Conservation (phyloP, 1,139 yeast genomes). For the Kurtzmaniella quercitrusa region DNA sequence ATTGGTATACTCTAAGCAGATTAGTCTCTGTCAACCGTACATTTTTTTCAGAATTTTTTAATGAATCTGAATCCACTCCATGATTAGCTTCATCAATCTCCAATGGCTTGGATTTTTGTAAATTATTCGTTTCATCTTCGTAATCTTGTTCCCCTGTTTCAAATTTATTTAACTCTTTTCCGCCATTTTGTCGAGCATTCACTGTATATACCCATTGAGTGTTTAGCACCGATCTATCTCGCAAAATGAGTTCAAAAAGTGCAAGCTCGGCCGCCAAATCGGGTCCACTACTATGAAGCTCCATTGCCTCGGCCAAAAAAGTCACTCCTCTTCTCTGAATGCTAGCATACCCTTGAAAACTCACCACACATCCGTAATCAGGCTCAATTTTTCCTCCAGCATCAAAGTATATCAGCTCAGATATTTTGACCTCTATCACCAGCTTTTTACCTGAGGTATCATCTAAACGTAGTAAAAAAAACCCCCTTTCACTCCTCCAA, state of each 20-base stretch:
- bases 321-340: conserved; percentile 14
- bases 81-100: conserved; percentile 3
- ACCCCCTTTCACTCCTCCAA: background rate
- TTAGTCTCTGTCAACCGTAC: conserved; percentile 14
- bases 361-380: conserved; percentile 6
- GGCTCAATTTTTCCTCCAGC: conserved; percentile 11
- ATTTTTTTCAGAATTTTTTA: conserved; percentile 2
- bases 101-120: conserved; percentile 4
- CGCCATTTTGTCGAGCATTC: conserved; percentile 1
- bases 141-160: conserved; percentile 4
- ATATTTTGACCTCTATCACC: conserved; percentile 13
- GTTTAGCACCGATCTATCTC: conserved; percentile 17
- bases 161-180: conserved; percentile 3
- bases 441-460: conserved; percentile 21
- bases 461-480: conserved; percentile 17
- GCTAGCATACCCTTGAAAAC: conserved; percentile 11
- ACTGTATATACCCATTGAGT: conserved; percentile 19
- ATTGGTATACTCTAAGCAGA: no score
- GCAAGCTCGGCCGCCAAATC: conserved; percentile 22
- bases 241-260: conserved; percentile 31
- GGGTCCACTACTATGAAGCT: conserved; percentile 15
- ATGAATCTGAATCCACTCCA: conserved; percentile 10
- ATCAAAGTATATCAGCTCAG: conserved; percentile 10
- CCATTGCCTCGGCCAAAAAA: conserved; percentile 19
- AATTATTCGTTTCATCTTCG: no score